These are phyloP conservation scores for Cicer bijugum DNA, from an alignment of 306 rosid species.

Conservation along the genomic window DNA sequence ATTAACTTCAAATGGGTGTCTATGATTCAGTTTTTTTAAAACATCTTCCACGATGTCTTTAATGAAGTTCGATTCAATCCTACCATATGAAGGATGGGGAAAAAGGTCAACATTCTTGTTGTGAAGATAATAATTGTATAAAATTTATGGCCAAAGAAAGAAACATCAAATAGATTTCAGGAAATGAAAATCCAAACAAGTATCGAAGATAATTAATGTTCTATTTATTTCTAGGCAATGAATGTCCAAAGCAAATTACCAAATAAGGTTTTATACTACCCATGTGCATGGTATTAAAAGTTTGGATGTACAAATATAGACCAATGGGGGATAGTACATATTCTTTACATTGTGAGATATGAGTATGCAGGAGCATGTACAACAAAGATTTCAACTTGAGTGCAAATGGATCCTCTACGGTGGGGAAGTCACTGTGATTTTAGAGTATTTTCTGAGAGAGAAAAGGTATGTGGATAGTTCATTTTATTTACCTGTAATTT, in stretches of 20 bases:
- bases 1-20: not conserved
- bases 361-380: too few species aligned
- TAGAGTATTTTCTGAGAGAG: too few species aligned
- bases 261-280: too few species aligned
- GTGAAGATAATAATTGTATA: not conserved
- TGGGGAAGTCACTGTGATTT: too few species aligned
- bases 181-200: too few species aligned
- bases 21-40: not conserved
- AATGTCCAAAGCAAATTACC: too few species aligned
- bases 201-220: too few species aligned
- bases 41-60: constrained; percentile 23
- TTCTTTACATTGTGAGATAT: too few species aligned
- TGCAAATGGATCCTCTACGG: too few species aligned
- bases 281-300: too few species aligned
- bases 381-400: too few species aligned
- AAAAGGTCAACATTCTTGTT: not conserved
- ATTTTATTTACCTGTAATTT: not conserved
- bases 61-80: constrained; percentile 29
- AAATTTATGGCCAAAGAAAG: not conserved
- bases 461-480: not conserved
- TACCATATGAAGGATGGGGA: not conserved
- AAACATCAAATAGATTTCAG: not conserved
- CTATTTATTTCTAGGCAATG: too few species aligned
- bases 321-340: constrained; percentile 12
- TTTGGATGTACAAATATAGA: not conserved